Conservation (phyloP, 176 grass and related monocot genomes). For the Raddia distichophylla region DNA sequence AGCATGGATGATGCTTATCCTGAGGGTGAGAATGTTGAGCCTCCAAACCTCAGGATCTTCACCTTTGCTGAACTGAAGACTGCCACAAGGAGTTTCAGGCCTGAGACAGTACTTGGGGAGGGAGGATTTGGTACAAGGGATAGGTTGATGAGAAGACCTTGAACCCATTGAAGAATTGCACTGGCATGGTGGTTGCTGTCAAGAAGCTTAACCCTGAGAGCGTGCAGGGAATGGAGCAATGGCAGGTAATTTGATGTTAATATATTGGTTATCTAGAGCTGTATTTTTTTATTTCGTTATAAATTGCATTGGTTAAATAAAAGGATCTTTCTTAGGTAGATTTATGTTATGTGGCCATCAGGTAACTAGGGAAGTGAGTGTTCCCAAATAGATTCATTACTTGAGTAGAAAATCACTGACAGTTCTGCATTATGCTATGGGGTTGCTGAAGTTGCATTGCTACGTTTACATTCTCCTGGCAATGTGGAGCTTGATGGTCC, state of each 20-base stretch:
- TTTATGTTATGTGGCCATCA: neutral
- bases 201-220: slow-evolving; percentile 95
- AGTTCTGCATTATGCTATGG: neutral
- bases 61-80: slow-evolving; percentile 69
- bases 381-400: neutral
- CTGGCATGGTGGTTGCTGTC: slow-evolving; percentile 62
- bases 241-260: slow-evolving; percentile 60
- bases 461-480: neutral
- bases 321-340: neutral
- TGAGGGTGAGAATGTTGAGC: slow-evolving; percentile 68
- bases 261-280: neutral
- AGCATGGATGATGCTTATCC: slow-evolving; percentile 38
- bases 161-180: slow-evolving; percentile 53
- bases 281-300: neutral
- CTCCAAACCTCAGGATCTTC: slow-evolving; percentile 61
- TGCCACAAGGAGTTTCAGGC: slow-evolving; percentile 70
- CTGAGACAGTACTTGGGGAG: slow-evolving; percentile 72
- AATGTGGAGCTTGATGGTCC: slow-evolving; percentile 3
- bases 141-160: slow-evolving; percentile 79
- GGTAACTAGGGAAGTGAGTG: neutral
- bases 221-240: slow-evolving; percentile 83
- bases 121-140: slow-evolving; percentile 96
- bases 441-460: slow-evolving; percentile 14
- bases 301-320: neutral
- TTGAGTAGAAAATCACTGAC: neutral